Evolutionary conservation across 495 filamentous ascomycete genomes (phyloP).

Genomic region (Penicillium turbatum): DNA sequence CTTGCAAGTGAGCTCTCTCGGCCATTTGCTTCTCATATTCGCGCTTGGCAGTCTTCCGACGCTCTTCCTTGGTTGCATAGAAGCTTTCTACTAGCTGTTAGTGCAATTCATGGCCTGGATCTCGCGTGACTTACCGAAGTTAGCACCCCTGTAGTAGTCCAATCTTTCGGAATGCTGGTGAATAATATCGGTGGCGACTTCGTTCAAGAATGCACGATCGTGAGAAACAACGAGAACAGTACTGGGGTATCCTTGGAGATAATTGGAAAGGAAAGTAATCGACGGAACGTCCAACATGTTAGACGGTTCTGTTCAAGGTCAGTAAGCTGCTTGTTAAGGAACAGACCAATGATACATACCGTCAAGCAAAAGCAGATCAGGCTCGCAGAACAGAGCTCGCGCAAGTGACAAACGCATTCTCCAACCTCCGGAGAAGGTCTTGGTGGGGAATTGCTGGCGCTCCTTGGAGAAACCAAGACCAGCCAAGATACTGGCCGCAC

Average conservation of each 20-base stretch:
- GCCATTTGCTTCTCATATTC: conserved; percentile 99
- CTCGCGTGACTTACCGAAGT: conserved; percentile 58
- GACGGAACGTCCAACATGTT: conserved; percentile 99
- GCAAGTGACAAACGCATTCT: conserved; percentile 95
- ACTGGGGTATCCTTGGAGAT: conserved; percentile 89
- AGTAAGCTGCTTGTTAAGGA: conserved; percentile 9
- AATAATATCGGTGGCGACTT: conserved; percentile 99
- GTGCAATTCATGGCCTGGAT: not conserved
- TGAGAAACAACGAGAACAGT: conserved; percentile 96
- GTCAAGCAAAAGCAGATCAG: conserved; percentile 92
- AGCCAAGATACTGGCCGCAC: conserved; percentile 92
- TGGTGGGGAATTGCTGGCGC: conserved; percentile 87
- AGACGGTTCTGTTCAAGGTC: conserved; percentile 68
- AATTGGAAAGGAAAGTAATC: conserved; percentile 97
- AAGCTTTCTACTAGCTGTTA: conserved; percentile 66
- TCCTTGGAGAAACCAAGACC: conserved; percentile 96
- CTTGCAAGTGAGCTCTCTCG: conserved; percentile 80
- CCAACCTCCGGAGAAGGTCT: conserved; percentile 99
- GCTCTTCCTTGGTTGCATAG: conserved; percentile 96
- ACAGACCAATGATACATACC: conserved; percentile 31
- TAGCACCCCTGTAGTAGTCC: conserved; percentile 98
- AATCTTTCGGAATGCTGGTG: conserved; percentile 96
- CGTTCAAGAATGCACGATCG: conserved; percentile 98
- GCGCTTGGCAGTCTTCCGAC: conserved; percentile 90
- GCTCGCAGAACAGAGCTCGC: conserved; percentile 95